Evolutionary conservation across 352 stramenopile species (phyloP).

Genomic region (Phytophthora lateralis): DNA sequence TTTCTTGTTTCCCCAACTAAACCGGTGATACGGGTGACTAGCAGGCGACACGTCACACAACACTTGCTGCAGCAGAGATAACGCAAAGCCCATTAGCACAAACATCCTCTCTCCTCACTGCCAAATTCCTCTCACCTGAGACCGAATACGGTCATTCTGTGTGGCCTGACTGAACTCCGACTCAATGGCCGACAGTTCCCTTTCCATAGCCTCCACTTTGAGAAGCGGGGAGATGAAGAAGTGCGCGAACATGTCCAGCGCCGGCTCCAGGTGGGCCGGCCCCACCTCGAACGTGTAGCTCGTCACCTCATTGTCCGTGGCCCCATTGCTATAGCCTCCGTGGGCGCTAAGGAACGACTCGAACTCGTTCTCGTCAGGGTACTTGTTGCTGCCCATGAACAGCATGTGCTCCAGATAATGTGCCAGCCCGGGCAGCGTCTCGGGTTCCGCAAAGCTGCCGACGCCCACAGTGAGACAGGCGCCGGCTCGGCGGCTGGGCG

Average conservation of each 20-base stretch:
- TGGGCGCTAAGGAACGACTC: constrained; percentile 89
- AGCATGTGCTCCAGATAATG: constrained; percentile 97
- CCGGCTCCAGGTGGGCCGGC: constrained; percentile 56
- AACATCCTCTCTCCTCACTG: background rate
- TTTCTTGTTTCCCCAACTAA: constrained; percentile 87
- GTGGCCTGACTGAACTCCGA: constrained; percentile 87
- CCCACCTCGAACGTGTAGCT: constrained; percentile 95
- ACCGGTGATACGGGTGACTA: constrained; percentile 78
- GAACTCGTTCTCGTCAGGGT: constrained; percentile 94
- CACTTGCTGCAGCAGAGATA: constrained; percentile 64
- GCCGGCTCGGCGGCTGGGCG: constrained; percentile 46
- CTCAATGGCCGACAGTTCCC: constrained; percentile 87
- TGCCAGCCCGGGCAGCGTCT: constrained; percentile 75
- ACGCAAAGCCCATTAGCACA: constrained; percentile 15
- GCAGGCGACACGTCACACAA: constrained; percentile 58
- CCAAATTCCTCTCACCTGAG: constrained; percentile 19
- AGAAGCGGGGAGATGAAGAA: constrained; percentile 94
- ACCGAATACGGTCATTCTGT: constrained; percentile 74
- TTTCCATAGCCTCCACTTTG: constrained; percentile 75
- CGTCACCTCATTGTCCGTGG: constrained; percentile 93
- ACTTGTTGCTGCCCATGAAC: constrained; percentile 94
- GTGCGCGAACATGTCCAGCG: constrained; percentile 94
- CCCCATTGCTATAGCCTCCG: constrained; percentile 92
- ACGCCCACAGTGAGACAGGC: constrained; percentile 75
- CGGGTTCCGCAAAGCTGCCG: constrained; percentile 75